A percentile compares a stretch with the other conserved stretches of the same genome.
phyloP scores from a whole-genome alignment of 306 rosid genomes.

The Quercus berberidifolia region DNA sequence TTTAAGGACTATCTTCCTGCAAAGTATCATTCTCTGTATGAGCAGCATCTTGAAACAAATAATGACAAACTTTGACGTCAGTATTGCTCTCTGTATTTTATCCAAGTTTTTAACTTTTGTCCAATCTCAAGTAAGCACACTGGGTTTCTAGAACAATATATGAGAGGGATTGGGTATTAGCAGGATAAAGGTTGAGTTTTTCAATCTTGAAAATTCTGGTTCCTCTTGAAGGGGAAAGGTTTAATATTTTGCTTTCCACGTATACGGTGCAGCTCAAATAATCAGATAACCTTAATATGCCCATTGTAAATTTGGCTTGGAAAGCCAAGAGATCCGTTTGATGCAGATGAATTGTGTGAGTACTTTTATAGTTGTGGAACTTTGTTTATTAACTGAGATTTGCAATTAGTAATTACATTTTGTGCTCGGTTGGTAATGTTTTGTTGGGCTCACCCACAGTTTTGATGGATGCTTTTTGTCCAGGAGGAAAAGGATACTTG shows the following conservation, averaged over 20 bases:
- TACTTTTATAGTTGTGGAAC: background rate
- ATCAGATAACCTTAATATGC: background rate
- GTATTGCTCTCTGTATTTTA: background rate
- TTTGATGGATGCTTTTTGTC: background rate
- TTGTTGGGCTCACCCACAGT: background rate
- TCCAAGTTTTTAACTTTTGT: background rate
- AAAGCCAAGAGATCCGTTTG: background rate
- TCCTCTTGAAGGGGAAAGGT: background rate
- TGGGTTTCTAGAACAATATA: too few relatives aligned
- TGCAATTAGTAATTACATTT: background rate
- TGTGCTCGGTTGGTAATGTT: background rate
- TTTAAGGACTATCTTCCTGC: slow-evolving; percentile 88
- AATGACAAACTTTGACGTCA: background rate
- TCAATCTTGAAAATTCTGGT: background rate
- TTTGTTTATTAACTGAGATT: background rate
- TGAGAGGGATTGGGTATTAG: background rate
- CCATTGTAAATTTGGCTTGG: background rate
- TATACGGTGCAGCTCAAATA: background rate
- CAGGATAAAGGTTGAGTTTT: background rate
- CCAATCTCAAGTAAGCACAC: background rate
- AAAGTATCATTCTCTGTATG: slow-evolving; percentile 79
- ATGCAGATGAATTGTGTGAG: background rate
- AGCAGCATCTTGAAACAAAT: slow-evolving; percentile 48
- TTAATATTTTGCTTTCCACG: background rate
- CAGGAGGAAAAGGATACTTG: background rate